Evolutionary conservation across 1,284 basidiomycete species (phyloP).

Genomic region (Xerocomus cyaneibrunnescens): DNA sequence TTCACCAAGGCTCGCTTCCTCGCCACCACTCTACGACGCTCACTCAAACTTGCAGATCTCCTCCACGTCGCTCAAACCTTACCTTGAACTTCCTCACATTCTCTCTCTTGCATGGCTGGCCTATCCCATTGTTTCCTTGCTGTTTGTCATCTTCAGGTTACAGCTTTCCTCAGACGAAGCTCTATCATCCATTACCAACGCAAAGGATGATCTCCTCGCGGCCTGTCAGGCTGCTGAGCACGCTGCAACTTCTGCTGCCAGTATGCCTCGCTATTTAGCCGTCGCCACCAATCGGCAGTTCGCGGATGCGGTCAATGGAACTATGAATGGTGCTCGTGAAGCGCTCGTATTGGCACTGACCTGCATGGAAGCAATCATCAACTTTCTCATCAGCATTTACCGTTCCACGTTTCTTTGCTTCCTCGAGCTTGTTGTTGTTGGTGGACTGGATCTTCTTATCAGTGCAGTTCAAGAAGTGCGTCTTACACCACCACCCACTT

Average conservation of each 20-base stretch:
- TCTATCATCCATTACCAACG: constrained; percentile 62
- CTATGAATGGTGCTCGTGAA: constrained; percentile 73
- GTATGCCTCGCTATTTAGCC: constrained; percentile 86
- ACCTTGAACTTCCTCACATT: constrained; percentile 78
- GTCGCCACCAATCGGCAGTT: constrained; percentile 81
- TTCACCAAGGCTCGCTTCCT: constrained; percentile 42
- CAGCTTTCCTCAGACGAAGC: constrained; percentile 70
- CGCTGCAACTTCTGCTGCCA: constrained; percentile 79
- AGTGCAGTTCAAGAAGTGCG: constrained; percentile 76
- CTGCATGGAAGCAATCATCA: constrained; percentile 82
- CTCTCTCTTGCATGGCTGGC: constrained; percentile 85
- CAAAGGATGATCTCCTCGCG: constrained; percentile 71
- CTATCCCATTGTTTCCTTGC: constrained; percentile 80
- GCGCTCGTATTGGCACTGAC: constrained; percentile 75
- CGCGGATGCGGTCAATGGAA: constrained; percentile 72
- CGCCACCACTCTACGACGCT: constrained; percentile 56
- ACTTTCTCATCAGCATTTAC: constrained; percentile 91
- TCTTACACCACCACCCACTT: constrained; percentile 12
- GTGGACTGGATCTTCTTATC: constrained; percentile 79
- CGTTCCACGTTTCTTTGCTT: constrained; percentile 91
- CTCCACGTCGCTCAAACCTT: constrained; percentile 67
- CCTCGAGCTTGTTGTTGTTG: constrained; percentile 84
- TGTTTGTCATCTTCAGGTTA: constrained; percentile 84
- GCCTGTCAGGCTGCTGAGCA: constrained; percentile 83
- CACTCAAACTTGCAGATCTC: constrained; percentile 37